Conservation (phyloP, 805 yeast genomes). For the Candida peoriensis region DNA sequence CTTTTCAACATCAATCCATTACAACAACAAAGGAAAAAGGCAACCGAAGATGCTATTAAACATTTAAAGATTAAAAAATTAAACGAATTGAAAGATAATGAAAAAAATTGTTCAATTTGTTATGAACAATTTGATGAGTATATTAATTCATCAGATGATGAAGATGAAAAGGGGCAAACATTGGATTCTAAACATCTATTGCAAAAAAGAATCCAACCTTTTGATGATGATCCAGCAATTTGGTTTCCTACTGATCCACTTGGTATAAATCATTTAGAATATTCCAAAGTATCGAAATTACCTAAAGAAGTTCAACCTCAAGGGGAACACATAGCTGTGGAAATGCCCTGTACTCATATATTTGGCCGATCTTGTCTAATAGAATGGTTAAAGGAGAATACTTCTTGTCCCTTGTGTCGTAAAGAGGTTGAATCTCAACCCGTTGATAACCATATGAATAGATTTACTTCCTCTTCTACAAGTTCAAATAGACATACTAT, state of each 20-base stretch:
- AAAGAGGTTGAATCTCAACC: conserved; percentile 19
- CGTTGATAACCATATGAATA: too few species aligned
- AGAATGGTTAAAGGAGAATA: conserved; percentile 73
- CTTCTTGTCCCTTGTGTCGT: conserved; percentile 78
- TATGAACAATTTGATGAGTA: conserved; percentile 14
- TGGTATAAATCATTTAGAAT: conserved; percentile 10
- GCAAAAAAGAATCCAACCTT: conserved; percentile 2
- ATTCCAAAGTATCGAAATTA: background rate
- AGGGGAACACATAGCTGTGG: conserved; percentile 54
- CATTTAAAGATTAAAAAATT: conserved; percentile 12
- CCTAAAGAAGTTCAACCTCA: conserved; percentile 1
- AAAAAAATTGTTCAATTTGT: conserved; percentile 18
- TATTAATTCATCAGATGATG: background rate
- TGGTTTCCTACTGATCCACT: conserved; percentile 14
- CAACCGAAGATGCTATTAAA: conserved; percentile 19
- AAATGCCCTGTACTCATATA: conserved; percentile 79
- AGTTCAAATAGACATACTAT: conserved; percentile 10
- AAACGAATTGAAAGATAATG: conserved; percentile 4
- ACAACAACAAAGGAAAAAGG: conserved; percentile 8
- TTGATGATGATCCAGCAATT: conserved; percentile 16
- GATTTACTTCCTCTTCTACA: conserved; percentile 2
- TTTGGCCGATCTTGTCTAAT: conserved; percentile 80
- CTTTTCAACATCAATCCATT: background rate
- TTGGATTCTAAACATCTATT: background rate
- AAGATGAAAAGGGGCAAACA: background rate